phyloP scores from a whole-genome alignment of 352 stramenopile species.

The Phytopythium montanum region DNA sequence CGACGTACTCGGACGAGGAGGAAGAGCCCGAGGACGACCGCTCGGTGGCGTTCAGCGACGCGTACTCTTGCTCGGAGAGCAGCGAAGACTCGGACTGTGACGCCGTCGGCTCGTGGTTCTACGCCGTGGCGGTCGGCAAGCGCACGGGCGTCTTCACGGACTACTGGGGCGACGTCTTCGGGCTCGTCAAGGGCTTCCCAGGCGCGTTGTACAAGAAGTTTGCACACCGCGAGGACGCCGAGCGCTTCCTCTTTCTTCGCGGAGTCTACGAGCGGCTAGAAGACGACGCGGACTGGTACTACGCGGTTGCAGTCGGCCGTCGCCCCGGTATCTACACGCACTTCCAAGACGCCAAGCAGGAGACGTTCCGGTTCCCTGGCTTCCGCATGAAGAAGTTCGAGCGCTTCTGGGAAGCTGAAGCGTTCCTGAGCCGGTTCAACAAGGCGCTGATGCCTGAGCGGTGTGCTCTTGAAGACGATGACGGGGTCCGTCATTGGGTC shows the following conservation, averaged over 20 bases:
- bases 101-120: slow-evolving; percentile 6
- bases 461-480: background rate
- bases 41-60: background rate
- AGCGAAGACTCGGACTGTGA: background rate
- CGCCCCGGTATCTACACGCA: slow-evolving; percentile 39
- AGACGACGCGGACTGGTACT: slow-evolving; percentile 25
- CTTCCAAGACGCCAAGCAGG: slow-evolving; percentile 30
- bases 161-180: background rate
- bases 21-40: background rate
- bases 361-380: slow-evolving; percentile 39
- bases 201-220: slow-evolving; percentile 8
- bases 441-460: background rate
- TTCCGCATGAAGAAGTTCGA: slow-evolving; percentile 56
- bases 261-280: background rate
- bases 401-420: slow-evolving; percentile 28
- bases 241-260: background rate
- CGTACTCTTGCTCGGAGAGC: background rate
- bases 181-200: background rate
- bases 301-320: slow-evolving; percentile 48
- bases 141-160: slow-evolving; percentile 10
- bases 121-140: slow-evolving; percentile 10
- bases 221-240: background rate
- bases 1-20: background rate
- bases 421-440: slow-evolving; percentile 17
- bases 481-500: background rate